Conservation (phyloP, 352 stramenopile genomes). For the Phytophthora aleatoria region DNA sequence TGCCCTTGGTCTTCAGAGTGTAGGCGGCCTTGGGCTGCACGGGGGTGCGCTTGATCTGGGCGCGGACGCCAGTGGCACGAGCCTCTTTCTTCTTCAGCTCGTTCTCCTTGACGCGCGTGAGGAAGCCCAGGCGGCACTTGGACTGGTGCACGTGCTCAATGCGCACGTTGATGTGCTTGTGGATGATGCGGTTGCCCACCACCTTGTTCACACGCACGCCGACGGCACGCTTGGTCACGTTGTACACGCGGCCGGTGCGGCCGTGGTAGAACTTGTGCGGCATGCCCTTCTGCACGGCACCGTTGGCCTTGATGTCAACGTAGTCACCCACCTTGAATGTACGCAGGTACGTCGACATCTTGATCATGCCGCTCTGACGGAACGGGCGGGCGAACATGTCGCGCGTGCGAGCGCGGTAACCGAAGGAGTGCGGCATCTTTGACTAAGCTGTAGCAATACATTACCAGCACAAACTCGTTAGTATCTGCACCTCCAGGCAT, state of each 20-base stretch:
- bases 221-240: constrained; percentile 98
- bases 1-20: constrained; percentile 92
- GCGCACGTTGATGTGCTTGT: constrained; percentile 99
- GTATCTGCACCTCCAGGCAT: constrained; percentile 13
- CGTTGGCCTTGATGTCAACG: constrained; percentile 99
- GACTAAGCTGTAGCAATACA: constrained; percentile 38
- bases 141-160: constrained; percentile 99
- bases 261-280: constrained; percentile 99
- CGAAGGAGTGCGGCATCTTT: constrained; percentile 99
- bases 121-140: constrained; percentile 98
- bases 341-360: constrained; percentile 97
- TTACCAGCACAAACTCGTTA: constrained; percentile 31
- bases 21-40: constrained; percentile 96
- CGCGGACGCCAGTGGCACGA: constrained; percentile 86
- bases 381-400: constrained; percentile 99
- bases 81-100: constrained; percentile 98
- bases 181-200: constrained; percentile 97
- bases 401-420: constrained; percentile 98
- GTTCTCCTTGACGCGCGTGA: constrained; percentile 98
- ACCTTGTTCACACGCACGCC: constrained; percentile 99
- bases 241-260: constrained; percentile 99
- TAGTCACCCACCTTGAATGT: constrained; percentile 99
- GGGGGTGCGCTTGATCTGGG: constrained; percentile 95
- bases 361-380: constrained; percentile 95
- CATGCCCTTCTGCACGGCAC: constrained; percentile 99